Evolutionary conservation across 1,284 basidiomycete genomes (phyloP).

Genomic region (Calocybe gambosa): DNA sequence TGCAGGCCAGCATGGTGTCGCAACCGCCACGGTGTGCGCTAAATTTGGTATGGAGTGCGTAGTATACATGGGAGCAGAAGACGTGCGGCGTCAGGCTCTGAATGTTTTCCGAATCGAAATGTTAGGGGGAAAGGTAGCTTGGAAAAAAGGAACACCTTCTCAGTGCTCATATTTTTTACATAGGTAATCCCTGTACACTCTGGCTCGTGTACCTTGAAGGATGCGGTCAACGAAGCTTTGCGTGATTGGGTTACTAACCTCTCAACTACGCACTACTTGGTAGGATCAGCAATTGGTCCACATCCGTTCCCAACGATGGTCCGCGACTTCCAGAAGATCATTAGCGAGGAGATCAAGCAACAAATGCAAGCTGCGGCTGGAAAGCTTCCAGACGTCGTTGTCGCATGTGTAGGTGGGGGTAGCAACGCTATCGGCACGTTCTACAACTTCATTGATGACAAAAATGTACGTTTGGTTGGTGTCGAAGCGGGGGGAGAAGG

Average conservation of each 20-base stretch:
- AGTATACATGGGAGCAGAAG: conserved; percentile 99
- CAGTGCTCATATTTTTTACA: conserved; percentile 6
- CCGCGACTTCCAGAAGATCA: conserved; percentile 95
- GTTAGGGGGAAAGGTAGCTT: conserved; percentile 81
- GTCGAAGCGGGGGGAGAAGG: conserved; percentile 98
- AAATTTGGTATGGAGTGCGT: conserved; percentile 95
- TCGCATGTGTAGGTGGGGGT: conserved; percentile 97
- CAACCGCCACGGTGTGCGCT: conserved; percentile 96
- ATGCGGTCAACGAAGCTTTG: conserved; percentile 96
- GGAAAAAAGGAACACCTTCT: background rate
- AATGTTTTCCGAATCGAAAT: conserved; percentile 99
- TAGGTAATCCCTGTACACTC: conserved; percentile 92
- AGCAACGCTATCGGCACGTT: conserved; percentile 97
- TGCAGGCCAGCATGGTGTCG: conserved; percentile 98
- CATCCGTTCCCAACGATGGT: conserved; percentile 99
- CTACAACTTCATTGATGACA: conserved; percentile 89
- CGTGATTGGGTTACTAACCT: conserved; percentile 99
- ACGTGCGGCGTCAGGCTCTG: conserved; percentile 90
- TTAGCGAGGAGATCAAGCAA: conserved; percentile 90
- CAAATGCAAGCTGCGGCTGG: conserved; percentile 74
- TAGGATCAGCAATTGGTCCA: conserved; percentile 96
- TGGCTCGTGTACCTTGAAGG: conserved; percentile 93
- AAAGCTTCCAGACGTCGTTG: conserved; percentile 89
- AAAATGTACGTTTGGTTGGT: conserved; percentile 77
- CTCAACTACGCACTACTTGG: conserved; percentile 89